Base-by-base conservation (phyloP, 768 basidiomycete genomes). In the Pulveroboletus sp. region DNA sequence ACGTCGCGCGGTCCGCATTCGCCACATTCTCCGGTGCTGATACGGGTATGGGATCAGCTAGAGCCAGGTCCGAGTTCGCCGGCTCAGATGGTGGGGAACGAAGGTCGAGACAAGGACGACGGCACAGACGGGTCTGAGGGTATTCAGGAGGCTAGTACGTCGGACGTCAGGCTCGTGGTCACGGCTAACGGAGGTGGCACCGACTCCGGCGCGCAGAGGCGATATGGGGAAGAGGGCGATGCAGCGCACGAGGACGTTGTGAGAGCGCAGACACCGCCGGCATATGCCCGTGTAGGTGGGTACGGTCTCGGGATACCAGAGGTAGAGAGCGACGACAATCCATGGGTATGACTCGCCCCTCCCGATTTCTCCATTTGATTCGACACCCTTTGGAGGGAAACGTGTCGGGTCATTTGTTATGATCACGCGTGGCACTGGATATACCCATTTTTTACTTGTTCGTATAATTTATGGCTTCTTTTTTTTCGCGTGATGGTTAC, bases 31-130 rank as follows among this genome's bases (percentile, higher is more conserved):
- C 57, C 59, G 3, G 49, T 24, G 17, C 26, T 69, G 27, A 61
- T 62, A 42, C 54, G 67, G 18, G 50, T 67, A 9, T 67, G 67
- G 67, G 59, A 61, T 17, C 53, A 56, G 9, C n/a, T 27, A 15
- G 17, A 30, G 6, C 18, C 53, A 15, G 30, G 28, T 2, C 28
- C 36, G 8, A 33, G 46, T 5, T 47, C 37, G 32, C 41, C 41
- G 4, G 2, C 24, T 15, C 39, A n/a, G 31, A 28, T 30, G 1
- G 27, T 32, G 28, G 39, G 17, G 21, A 32, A 39, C 0, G 39
- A 39, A 15, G 24, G 24, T 17, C 7, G 24, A 32, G 39, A 14
- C 0, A 33, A 37, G 13, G 24, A 39, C 9, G n/a, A 28, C 1
- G 41, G 30, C 6, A 27, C 28, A 7, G 39, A 26, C 5, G 27